Conservation (phyloP, 192 early-diverging fungal species). For the Phlyctochytrium planicorne region DNA sequence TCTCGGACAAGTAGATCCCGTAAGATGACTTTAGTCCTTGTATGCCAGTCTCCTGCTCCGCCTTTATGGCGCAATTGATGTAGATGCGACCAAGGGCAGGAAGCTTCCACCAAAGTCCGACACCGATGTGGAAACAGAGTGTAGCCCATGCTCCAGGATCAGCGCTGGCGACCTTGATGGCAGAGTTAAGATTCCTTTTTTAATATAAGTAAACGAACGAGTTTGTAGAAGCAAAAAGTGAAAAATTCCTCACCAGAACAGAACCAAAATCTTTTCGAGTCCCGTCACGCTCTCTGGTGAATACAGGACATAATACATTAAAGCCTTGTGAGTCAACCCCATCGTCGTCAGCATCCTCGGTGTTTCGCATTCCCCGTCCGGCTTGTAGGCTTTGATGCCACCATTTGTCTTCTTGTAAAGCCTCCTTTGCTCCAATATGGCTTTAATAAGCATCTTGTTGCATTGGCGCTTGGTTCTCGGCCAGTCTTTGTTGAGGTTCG, state of each 20-base stretch:
- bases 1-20: not conserved
- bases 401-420: not conserved
- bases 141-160: not conserved
- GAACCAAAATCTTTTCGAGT: not conserved
- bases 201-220: not conserved
- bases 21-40: not conserved
- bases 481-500: not conserved
- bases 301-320: not conserved
- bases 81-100: not conserved
- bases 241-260: constrained; percentile 3
- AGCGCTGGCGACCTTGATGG: not conserved
- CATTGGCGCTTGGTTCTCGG: not conserved
- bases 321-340: not conserved
- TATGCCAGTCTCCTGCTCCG: not conserved
- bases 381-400: not conserved
- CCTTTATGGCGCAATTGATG: not conserved
- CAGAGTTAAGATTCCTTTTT: not conserved
- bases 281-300: not conserved
- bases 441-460: not conserved
- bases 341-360: not conserved
- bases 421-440: not conserved
- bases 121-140: not conserved
- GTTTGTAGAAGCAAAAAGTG: not conserved
- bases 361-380: not conserved
- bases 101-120: constrained; percentile 3